phyloP scores from a whole-genome alignment of 192 early-diverging fungal genomes.

The Jimgerdemannia lactiflua region DNA sequence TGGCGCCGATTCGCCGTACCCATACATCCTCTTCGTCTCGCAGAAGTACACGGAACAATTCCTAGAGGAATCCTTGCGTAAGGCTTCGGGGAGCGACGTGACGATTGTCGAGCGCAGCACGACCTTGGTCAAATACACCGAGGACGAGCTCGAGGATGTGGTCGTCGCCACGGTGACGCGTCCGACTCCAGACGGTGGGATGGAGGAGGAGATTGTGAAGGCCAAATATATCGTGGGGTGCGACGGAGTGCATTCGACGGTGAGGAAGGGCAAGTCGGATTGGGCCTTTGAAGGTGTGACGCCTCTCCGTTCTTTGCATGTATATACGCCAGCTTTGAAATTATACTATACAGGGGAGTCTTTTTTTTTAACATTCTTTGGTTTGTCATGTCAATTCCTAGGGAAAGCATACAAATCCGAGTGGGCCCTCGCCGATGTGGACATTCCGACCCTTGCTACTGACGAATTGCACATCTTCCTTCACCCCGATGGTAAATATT shows the following conservation, averaged over 20 bases:
- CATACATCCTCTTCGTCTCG: neutral
- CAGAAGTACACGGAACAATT: neutral
- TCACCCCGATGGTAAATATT: neutral
- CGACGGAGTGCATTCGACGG: conserved; percentile 29
- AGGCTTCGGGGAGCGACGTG: neutral
- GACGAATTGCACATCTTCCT: neutral
- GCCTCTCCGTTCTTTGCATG: neutral
- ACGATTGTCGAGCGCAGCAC: neutral
- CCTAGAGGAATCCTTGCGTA: neutral
- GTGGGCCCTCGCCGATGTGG: neutral
- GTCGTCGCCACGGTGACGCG: neutral
- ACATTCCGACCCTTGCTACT: neutral
- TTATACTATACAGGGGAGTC: too few relatives aligned
- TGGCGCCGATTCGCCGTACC: neutral
- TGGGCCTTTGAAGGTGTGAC: conserved; percentile 27
- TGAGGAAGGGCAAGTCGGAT: conserved; percentile 11
- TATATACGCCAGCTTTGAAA: too few relatives aligned
- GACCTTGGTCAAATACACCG: neutral
- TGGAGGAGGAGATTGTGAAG: neutral
- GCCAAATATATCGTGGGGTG: conserved; percentile 24
- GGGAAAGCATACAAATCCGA: neutral
- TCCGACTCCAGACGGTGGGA: neutral
- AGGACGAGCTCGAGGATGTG: neutral
- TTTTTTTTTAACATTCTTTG: too few relatives aligned
- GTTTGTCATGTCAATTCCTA: neutral